These are phyloP conservation scores for Fusarium poae DNA, from an alignment of 2,329 filamentous ascomycete species.

Conservation along the genomic window DNA sequence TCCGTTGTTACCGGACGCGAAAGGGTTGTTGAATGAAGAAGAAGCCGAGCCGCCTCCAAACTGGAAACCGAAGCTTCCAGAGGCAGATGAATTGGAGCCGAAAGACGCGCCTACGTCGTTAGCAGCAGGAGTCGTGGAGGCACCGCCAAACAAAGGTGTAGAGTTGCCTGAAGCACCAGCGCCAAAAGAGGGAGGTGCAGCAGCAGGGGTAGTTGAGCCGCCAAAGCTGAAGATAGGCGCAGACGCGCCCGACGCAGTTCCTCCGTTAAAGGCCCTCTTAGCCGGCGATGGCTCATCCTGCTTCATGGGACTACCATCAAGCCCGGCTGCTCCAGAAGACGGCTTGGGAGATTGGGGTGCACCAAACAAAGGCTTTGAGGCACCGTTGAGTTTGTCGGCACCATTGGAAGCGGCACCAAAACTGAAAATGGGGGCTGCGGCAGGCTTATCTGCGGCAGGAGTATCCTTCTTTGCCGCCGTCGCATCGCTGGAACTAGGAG, in stretches of 20 bases:
- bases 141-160: conserved; percentile 53
- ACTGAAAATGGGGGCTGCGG: conserved; percentile 51
- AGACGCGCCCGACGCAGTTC: conserved; percentile 40
- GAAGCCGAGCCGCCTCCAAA: conserved; percentile 50
- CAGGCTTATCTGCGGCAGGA: conserved; percentile 36
- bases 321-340: conserved; percentile 51
- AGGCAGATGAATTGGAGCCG: conserved; percentile 50
- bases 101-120: conserved; percentile 54
- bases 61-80: conserved; percentile 51
- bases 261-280: conserved; percentile 54
- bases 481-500: conserved; percentile 31
- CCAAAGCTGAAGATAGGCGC: conserved; percentile 56
- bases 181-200: conserved; percentile 50
- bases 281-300: conserved; percentile 57
- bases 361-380: conserved; percentile 57
- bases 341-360: conserved; percentile 53
- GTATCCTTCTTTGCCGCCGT: conserved; percentile 45
- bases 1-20: conserved; percentile 50
- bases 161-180: conserved; percentile 48
- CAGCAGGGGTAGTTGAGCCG: conserved; percentile 37
- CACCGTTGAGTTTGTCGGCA: conserved; percentile 49
- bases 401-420: conserved; percentile 51
- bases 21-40: conserved; percentile 58
- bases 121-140: conserved; percentile 41
- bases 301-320: conserved; percentile 60